Evolutionary conservation across 2,329 filamentous ascomycete species (phyloP).

Genomic region (Cucurbitaria berberidis): DNA sequence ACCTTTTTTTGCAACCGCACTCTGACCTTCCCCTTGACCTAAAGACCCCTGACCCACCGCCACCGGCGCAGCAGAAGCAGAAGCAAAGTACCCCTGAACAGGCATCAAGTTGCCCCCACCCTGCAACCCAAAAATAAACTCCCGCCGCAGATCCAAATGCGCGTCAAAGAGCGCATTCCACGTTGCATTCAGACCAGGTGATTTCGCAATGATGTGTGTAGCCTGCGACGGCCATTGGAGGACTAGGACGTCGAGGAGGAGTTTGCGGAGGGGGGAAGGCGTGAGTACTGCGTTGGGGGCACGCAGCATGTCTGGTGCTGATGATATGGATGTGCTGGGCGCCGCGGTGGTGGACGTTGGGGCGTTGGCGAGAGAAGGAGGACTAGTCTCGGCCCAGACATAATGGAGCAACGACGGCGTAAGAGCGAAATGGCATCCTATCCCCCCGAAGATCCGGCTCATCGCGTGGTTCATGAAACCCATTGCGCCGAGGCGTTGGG

Average conservation of each 20-base stretch:
- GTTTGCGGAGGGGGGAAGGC: conserved; percentile 8
- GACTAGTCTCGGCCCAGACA: conserved; percentile 12
- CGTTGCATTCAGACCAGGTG: not conserved
- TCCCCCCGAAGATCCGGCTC: conserved; percentile 8
- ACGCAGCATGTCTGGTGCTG: too few species aligned
- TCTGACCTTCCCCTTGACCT: not conserved
- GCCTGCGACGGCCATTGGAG: conserved; percentile 14
- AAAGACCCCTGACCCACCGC: not conserved
- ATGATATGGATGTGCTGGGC: not conserved
- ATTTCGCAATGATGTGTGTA: conserved; percentile 3
- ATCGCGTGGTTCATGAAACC: conserved; percentile 26
- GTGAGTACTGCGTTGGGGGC: not conserved
- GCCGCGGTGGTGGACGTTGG: not conserved
- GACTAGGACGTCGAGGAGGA: conserved; percentile 18
- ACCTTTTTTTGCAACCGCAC: not conserved
- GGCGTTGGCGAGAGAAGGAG: not conserved
- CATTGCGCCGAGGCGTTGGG: conserved; percentile 8
- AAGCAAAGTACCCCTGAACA: conserved; percentile 9
- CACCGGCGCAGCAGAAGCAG: not conserved
- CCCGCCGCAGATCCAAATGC: conserved; percentile 12
- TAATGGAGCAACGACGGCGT: conserved; percentile 15
- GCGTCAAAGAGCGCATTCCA: conserved; percentile 20
- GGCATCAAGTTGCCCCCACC: not conserved
- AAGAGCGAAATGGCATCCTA: conserved; percentile 18
- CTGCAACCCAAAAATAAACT: conserved; percentile 22